A percentile compares a stretch with the other conserved stretches of the same genome.
These are phyloP conservation scores for Boletus barrowsii DNA, from an alignment of 768 basidiomycete species.

Conservation along the genomic window DNA sequence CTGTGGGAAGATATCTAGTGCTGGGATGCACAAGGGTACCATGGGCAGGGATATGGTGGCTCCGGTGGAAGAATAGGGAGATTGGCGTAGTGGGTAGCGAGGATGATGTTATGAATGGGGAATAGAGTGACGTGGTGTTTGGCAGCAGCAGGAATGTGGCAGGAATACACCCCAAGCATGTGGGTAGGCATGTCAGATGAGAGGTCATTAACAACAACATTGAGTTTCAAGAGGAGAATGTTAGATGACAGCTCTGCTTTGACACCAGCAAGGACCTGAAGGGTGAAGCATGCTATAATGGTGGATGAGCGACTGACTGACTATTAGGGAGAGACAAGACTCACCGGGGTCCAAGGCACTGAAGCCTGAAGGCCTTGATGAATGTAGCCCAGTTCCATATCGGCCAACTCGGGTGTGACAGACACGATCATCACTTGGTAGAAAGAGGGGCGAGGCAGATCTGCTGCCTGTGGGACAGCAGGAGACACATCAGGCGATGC, in stretches of 20 bases:
- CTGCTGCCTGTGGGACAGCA: too few relatives aligned
- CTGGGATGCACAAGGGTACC: constrained; percentile 68
- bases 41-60: constrained; percentile 48
- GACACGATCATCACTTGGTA: constrained; percentile 12
- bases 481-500: too few relatives aligned
- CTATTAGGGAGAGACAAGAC: not conserved
- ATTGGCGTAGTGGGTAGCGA: constrained; percentile 29
- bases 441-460: constrained; percentile 21
- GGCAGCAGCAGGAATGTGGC: constrained; percentile 15
- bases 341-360: constrained; percentile 28
- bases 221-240: constrained; percentile 28
- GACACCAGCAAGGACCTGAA: constrained; percentile 28
- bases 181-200: constrained; percentile 32
- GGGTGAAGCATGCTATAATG: too few relatives aligned
- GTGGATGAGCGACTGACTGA: constrained; percentile 12
- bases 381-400: constrained; percentile 23
- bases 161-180: constrained; percentile 31
- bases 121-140: constrained; percentile 33
- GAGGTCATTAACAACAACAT: constrained; percentile 24
- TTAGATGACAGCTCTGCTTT: constrained; percentile 17
- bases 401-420: constrained; percentile 27
- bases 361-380: constrained; percentile 27
- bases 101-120: constrained; percentile 28
- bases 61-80: constrained; percentile 24
- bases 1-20: constrained; percentile 64